Conservation (phyloP, 768 basidiomycete genomes). For the Tricholoma hemisulphureum region DNA sequence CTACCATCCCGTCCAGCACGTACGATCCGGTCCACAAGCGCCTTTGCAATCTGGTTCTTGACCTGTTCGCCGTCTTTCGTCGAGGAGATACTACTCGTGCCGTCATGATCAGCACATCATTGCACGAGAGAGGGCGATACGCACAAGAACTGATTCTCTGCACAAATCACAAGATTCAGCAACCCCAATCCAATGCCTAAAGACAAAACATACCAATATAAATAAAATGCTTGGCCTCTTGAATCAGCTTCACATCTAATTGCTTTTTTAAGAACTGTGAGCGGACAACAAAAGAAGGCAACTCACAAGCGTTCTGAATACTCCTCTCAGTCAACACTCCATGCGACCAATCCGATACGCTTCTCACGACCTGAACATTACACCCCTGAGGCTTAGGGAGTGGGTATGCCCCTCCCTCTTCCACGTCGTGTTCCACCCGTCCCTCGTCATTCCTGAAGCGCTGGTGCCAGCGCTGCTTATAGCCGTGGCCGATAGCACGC, state of each 20-base stretch:
- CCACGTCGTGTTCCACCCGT: conserved; percentile 36
- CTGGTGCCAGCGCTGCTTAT: conserved; percentile 65
- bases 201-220: conserved; percentile 83
- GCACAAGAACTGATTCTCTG: conserved; percentile 87
- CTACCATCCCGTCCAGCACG: conserved; percentile 65
- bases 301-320: conserved; percentile 91
- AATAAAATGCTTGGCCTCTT: conserved; percentile 83
- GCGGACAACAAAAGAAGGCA: not conserved
- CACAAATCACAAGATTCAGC: conserved; percentile 14
- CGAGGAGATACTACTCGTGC: conserved; percentile 77
- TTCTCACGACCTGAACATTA: conserved; percentile 78
- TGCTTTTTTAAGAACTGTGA: too few relatives aligned
- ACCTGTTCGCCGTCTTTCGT: conserved; percentile 65
- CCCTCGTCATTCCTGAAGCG: conserved; percentile 30
- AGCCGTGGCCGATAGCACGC: conserved; percentile 54
- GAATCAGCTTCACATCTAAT: conserved; percentile 79
- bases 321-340: conserved; percentile 87
- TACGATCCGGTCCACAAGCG: conserved; percentile 82
- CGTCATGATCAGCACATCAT: too few relatives aligned
- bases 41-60: conserved; percentile 79
- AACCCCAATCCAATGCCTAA: not conserved
- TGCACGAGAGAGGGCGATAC: too few relatives aligned
- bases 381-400: conserved; percentile 50
- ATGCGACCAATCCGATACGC: conserved; percentile 91
- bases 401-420: conserved; percentile 22